Conservation (phyloP, 108 stramenopile species). For the Skeletonema potamos region DNA sequence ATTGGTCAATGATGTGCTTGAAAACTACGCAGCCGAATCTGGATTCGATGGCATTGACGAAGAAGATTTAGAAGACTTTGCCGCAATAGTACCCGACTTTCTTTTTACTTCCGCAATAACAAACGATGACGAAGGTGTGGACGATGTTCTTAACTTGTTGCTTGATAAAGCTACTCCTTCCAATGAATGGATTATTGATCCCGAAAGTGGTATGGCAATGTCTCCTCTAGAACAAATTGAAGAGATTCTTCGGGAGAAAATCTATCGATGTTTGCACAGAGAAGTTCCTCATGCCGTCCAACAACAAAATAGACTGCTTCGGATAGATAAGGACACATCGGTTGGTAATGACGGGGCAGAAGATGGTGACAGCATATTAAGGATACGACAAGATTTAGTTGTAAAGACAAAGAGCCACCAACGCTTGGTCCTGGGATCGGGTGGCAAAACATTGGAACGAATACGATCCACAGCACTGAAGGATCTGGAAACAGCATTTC, state of each 20-base stretch:
- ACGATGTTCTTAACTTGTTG: conserved; percentile 78
- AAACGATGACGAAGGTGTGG: conserved; percentile 72
- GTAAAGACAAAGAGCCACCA: conserved; percentile 81
- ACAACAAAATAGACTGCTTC: conserved; percentile 55
- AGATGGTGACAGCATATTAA: conserved; percentile 31
- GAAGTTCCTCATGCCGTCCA: conserved; percentile 73
- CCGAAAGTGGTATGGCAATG: conserved; percentile 59
- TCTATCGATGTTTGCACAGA: conserved; percentile 82
- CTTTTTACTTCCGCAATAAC: conserved; percentile 72
- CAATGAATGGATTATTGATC: conserved; percentile 62
- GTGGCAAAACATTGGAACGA: conserved; percentile 64
- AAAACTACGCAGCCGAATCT: conserved; percentile 25
- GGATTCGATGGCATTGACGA: conserved; percentile 40
- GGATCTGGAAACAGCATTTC: conserved; percentile 67
- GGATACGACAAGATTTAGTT: conserved; percentile 78
- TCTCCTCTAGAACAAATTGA: conserved; percentile 66
- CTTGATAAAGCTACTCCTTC: conserved; percentile 70
- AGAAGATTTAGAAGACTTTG: conserved; percentile 44
- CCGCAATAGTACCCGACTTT: conserved; percentile 52
- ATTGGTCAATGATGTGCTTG: conserved; percentile 30
- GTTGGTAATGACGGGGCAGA: conserved; percentile 25
- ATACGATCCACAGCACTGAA: conserved; percentile 62
- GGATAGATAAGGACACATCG: conserved; percentile 20
- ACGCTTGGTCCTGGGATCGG: conserved; percentile 58
- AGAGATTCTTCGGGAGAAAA: conserved; percentile 89